These are phyloP conservation scores for Aureobasidium sp. DNA, from an alignment of 2,329 filamentous ascomycete species.

Conservation along the genomic window DNA sequence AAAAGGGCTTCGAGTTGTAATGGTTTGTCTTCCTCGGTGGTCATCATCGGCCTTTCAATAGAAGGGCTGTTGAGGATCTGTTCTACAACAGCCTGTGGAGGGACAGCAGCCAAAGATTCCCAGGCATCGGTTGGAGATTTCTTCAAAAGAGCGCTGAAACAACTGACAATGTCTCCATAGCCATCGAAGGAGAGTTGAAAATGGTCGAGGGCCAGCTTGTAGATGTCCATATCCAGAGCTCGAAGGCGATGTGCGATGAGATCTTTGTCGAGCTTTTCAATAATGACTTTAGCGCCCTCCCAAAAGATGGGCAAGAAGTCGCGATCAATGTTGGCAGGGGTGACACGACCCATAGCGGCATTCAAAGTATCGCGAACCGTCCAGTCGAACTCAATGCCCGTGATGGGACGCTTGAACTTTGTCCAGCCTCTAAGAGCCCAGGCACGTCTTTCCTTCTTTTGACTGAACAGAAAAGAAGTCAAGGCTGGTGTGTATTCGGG, in stretches of 20 bases:
- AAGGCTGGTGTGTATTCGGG: slow-evolving; percentile 71
- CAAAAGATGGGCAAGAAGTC: slow-evolving; percentile 64
- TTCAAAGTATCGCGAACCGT: slow-evolving; percentile 68
- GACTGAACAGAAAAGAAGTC: slow-evolving; percentile 74
- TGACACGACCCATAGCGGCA: slow-evolving; percentile 55
- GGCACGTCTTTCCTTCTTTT: slow-evolving; percentile 51
- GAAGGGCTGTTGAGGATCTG: slow-evolving; percentile 67
- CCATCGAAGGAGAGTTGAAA: slow-evolving; percentile 45
- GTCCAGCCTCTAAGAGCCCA: slow-evolving; percentile 65
- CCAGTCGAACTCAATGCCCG: slow-evolving; percentile 75
- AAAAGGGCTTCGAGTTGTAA: slow-evolving; percentile 54
- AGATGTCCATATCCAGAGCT: slow-evolving; percentile 65
- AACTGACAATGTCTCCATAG: slow-evolving; percentile 60
- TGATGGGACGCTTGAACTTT: slow-evolving; percentile 56
- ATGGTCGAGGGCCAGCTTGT: slow-evolving; percentile 54
- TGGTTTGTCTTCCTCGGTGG: slow-evolving; percentile 43
- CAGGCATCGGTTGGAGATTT: slow-evolving; percentile 76
- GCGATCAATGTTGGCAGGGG: slow-evolving; percentile 43
- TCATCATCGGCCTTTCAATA: slow-evolving; percentile 52
- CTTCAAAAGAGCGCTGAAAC: slow-evolving; percentile 61
- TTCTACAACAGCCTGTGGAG: slow-evolving; percentile 73
- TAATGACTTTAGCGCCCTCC: slow-evolving; percentile 65
- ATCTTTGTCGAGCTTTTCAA: slow-evolving; percentile 63
- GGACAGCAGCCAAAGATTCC: slow-evolving; percentile 76
- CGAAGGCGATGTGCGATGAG: slow-evolving; percentile 71